Percentiles rank a stretch among this genome's conserved stretches.
phyloP scores from a whole-genome alignment of 805 yeast genomes.

The Candida vaughaniae region DNA sequence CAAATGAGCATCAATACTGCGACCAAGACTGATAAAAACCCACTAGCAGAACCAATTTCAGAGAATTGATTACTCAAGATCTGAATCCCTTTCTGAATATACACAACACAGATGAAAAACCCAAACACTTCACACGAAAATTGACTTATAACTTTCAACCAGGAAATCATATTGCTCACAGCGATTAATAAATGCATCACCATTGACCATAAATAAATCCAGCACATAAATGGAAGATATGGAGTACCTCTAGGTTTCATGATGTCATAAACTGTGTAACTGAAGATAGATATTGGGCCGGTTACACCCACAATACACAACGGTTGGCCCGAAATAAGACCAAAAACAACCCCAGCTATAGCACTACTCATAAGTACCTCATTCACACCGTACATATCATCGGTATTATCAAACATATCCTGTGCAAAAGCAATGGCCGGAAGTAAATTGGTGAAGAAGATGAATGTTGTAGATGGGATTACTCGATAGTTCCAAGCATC shows the following conservation, averaged over 20 bases:
- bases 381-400: constrained; percentile 85
- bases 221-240: constrained; percentile 90
- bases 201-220: constrained; percentile 93
- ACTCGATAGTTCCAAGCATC: constrained; percentile 88
- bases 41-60: constrained; percentile 39
- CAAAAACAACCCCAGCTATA: constrained; percentile 86
- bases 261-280: constrained; percentile 81
- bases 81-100: constrained; percentile 88
- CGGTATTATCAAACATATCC: constrained; percentile 92
- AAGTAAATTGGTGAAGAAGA: constrained; percentile 84
- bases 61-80: constrained; percentile 71
- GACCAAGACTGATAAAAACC: constrained; percentile 73
- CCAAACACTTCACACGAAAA: constrained; percentile 95
- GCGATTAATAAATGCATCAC: constrained; percentile 75
- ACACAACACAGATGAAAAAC: constrained; percentile 81
- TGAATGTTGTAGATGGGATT: constrained; percentile 76
- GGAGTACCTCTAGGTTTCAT: constrained; percentile 53
- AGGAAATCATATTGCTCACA: constrained; percentile 61
- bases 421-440: constrained; percentile 97
- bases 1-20: constrained; percentile 74
- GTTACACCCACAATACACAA: constrained; percentile 95
- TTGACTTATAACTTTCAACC: constrained; percentile 67
- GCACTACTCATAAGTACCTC: constrained; percentile 85
- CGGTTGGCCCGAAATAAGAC: constrained; percentile 86
- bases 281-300: constrained; percentile 91